Conservation (phyloP, 768 basidiomycete genomes). For the Psilocybe cyanescens region DNA sequence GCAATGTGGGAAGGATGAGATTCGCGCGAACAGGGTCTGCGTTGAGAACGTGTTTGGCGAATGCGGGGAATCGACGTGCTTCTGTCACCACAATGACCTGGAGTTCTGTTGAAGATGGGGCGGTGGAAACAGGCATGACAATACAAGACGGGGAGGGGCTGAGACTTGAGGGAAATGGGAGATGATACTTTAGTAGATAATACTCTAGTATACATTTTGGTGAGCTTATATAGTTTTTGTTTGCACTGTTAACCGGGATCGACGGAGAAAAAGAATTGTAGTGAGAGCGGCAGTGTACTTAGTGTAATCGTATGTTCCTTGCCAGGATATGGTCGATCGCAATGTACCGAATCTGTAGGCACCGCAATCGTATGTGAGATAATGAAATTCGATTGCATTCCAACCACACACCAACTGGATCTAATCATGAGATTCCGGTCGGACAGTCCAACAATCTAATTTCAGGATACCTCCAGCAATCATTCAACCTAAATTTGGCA, state of each 20-base stretch:
- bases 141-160: not conserved
- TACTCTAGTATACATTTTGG: not conserved
- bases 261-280: not conserved
- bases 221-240: not conserved
- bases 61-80: slow-evolving; percentile 22
- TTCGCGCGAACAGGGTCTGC: slow-evolving; percentile 43
- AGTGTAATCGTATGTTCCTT: not conserved
- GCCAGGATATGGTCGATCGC: not conserved
- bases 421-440: not conserved
- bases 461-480: not conserved
- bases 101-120: not conserved
- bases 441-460: too few species aligned
- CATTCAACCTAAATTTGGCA: not conserved
- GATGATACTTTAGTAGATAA: not conserved
- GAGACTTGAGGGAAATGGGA: not conserved
- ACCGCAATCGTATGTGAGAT: slow-evolving; percentile 7
- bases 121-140: not conserved
- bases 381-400: not conserved
- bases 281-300: slow-evolving; percentile 9
- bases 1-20: slow-evolving; percentile 40
- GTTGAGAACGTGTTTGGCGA: slow-evolving; percentile 40
- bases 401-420: not conserved
- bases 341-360: not conserved
- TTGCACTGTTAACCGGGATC: not conserved
- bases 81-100: not conserved